Percentiles rank a stretch among this genome's conserved stretches.
Evolutionary conservation across 1,284 basidiomycete species (phyloP).

Genomic region (Ustilago hordei): DNA sequence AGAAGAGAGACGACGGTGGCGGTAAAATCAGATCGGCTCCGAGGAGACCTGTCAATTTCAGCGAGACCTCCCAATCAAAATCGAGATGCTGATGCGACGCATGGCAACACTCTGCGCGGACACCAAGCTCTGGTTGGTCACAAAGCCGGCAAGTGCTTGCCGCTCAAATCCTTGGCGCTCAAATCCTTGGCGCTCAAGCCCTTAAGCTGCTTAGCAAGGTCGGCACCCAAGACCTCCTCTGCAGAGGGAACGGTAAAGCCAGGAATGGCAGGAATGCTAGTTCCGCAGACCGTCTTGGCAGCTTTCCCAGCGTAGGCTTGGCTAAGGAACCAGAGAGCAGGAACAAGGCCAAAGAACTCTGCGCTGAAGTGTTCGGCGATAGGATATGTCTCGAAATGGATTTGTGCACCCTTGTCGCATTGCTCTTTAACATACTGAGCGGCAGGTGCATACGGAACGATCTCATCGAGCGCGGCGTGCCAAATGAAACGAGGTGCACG

Average conservation of each 20-base stretch:
- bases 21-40: too few species aligned
- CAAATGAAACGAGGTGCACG: conserved; percentile 58
- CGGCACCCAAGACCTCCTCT: conserved; percentile 24
- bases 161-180: conserved; percentile 18
- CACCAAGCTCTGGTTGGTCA: too few species aligned
- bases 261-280: conserved; percentile 4
- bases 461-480: conserved; percentile 61
- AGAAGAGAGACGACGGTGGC: too few species aligned
- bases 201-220: conserved; percentile 30
- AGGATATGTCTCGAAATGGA: conserved; percentile 49
- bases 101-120: too few species aligned
- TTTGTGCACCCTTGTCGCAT: conserved; percentile 60
- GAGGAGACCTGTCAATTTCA: too few species aligned
- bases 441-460: conserved; percentile 55
- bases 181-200: conserved; percentile 22
- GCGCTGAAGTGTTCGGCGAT: conserved; percentile 50
- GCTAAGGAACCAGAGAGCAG: conserved; percentile 39
- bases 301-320: conserved; percentile 42
- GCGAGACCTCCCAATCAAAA: too few species aligned
- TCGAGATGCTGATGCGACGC: too few species aligned
- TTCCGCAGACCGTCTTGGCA: conserved; percentile 42
- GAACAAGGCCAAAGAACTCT: conserved; percentile 38
- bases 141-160: neutral
- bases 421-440: conserved; percentile 57
- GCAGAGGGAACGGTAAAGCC: conserved; percentile 19